Evolutionary conservation across 1,139 yeast genomes (phyloP), one percentile per base, ranked within the genome.

Genomic region (Geotrichum fermentans): DNA sequence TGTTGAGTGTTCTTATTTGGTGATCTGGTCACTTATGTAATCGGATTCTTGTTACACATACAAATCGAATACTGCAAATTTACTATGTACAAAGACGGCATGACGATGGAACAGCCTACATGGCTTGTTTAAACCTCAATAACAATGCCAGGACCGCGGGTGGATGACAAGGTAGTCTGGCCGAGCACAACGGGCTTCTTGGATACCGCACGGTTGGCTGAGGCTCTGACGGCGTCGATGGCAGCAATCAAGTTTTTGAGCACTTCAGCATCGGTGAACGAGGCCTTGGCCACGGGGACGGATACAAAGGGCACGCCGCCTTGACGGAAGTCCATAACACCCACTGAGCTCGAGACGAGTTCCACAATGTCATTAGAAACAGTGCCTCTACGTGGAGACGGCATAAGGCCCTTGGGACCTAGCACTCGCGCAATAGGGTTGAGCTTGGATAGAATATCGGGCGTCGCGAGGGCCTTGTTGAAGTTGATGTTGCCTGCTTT

Each of bases 391-490:
- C 89, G 90, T 16, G 78, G 79, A 43, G 78, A 76, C 44, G 98
- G 98, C 87, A 90, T 83, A 56, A 92, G 75, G 26, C 96, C 96
- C 61, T 76, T 80, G 38, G 96, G 95, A 52, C 98, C 97, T 57
- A 94, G 74, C 14, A 77, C 73, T 62, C 89, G 78, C 26, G 95
- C 96, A 32, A 88, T 71, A 7, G 32, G 30, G 55, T 75, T 77
- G 58, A 92, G 73, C 38, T 77, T 74, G 24, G 77, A 69, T 36
- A 78, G 76, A 55, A 88, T 78, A 45, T 88, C 96, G 1, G 95
- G 84, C 1, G 96, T 83, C 7, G 97, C 95, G 61, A 83, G 82
- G 34, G 89, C 82, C 61, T 82, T 83, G 61, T 89, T 89, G 61
- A 83, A 83, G 57, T 78, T 75, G 40, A 87, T 70, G 26, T 72